phyloP scores from a whole-genome alignment of 345 rosid genomes.

The Gossypioides kirkii region DNA sequence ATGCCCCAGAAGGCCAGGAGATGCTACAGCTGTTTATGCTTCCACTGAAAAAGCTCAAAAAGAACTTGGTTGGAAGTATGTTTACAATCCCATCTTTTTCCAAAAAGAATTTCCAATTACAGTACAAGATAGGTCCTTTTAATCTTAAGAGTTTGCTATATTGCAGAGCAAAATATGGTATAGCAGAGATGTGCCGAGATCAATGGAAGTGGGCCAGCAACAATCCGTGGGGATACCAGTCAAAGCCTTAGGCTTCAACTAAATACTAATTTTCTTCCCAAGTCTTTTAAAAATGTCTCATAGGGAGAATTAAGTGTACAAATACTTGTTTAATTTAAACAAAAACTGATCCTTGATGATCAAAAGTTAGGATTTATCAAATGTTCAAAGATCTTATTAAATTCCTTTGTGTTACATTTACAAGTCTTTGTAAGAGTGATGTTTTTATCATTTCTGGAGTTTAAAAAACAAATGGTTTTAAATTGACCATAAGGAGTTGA shows the following conservation, averaged over 20 bases:
- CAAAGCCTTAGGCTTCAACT: constrained; percentile 30
- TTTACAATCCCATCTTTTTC: constrained; percentile 1
- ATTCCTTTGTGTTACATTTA: neutral
- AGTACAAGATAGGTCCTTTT: constrained; percentile 7
- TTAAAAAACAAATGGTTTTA: neutral
- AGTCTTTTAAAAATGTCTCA: neutral
- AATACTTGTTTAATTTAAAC: neutral
- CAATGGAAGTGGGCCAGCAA: constrained; percentile 94
- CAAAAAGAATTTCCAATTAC: neutral
- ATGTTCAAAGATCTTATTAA: neutral
- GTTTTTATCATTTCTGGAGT: constrained; percentile 2
- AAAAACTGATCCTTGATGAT: neutral
- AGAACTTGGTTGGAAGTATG: constrained; percentile 96
- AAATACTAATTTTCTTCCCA: neutral
- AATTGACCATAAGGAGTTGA: constrained; percentile 13
- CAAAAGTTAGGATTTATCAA: neutral
- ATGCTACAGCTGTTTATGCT: constrained; percentile 86
- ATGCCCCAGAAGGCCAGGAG: constrained; percentile 81
- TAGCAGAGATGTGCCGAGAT: constrained; percentile 85
- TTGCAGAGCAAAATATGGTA: constrained; percentile 81
- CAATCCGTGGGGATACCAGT: constrained; percentile 81
- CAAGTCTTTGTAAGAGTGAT: neutral
- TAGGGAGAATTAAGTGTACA: neutral
- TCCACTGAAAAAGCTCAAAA: constrained; percentile 63
- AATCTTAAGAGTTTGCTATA: constrained; percentile 14